Conservation (phyloP, 2,329 filamentous ascomycete species). For the Alternaria sp. region DNA sequence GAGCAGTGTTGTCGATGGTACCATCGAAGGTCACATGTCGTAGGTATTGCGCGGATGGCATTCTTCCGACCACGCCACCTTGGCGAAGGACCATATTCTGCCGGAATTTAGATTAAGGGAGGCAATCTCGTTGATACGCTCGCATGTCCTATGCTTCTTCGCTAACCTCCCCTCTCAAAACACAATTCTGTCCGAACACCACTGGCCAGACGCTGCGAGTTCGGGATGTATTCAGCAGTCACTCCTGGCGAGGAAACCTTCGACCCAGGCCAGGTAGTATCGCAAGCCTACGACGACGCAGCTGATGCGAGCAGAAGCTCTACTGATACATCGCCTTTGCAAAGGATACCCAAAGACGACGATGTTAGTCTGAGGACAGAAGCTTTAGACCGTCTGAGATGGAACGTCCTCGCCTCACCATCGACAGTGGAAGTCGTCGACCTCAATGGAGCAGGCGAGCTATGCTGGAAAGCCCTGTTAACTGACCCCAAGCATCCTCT, state of each 20-base stretch:
- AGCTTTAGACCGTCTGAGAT: neutral
- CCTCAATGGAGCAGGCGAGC: neutral
- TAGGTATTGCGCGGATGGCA: neutral
- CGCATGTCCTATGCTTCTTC: neutral
- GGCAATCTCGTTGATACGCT: neutral
- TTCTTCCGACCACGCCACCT: neutral
- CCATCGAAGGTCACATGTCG: neutral
- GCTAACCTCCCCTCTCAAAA: neutral
- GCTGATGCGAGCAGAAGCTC: neutral
- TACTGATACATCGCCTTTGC: neutral
- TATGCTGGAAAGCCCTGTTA: neutral
- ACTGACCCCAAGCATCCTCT: neutral
- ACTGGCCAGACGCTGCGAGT: neutral
- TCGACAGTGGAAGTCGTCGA: neutral
- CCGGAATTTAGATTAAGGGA: neutral
- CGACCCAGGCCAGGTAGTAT: neutral
- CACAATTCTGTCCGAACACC: neutral
- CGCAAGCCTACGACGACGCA: neutral
- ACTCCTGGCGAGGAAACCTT: neutral
- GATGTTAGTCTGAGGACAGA: neutral
- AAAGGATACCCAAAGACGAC: neutral
- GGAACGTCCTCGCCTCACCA: neutral
- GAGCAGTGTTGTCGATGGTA: neutral
- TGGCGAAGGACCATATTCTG: neutral
- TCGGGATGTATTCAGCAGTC: neutral